phyloP scores from a whole-genome alignment of 768 basidiomycete genomes.

The Pluteus cervinus region DNA sequence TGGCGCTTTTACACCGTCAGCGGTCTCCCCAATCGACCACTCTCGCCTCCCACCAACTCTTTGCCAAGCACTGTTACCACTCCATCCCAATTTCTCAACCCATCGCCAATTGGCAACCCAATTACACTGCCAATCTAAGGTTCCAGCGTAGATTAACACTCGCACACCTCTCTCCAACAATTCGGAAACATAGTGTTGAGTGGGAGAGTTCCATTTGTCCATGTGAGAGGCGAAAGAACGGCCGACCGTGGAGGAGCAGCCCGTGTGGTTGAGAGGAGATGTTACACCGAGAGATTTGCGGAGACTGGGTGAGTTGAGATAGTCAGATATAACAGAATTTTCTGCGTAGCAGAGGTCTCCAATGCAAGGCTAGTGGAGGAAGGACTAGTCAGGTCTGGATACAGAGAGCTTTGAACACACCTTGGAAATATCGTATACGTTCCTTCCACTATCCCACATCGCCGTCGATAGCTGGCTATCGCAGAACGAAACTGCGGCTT shows the following conservation, averaged over 20 bases:
- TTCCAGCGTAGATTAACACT: conserved; percentile 69
- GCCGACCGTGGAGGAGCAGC: conserved; percentile 49
- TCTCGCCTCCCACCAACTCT: conserved; percentile 36
- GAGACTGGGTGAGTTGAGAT: conserved; percentile 50
- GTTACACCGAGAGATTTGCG: conserved; percentile 53
- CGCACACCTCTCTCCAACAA: conserved; percentile 75
- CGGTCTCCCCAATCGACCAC: no score
- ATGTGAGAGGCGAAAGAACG: conserved; percentile 45
- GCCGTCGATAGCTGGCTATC: conserved; percentile 41
- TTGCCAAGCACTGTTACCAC: conserved; percentile 52
- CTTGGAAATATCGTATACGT: conserved; percentile 58
- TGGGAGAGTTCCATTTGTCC: conserved; percentile 53
- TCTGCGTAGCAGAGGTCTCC: conserved; percentile 31
- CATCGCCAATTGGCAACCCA: conserved; percentile 74
- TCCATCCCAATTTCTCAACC: conserved; percentile 73
- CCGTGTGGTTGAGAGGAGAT: conserved; percentile 43
- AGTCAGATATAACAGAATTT: conserved; percentile 36
- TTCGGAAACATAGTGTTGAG: conserved; percentile 59
- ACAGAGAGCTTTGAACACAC: conserved; percentile 24
- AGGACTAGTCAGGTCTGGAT: neutral
- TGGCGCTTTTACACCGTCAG: no score
- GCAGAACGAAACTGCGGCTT: conserved; percentile 65
- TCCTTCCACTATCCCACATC: conserved; percentile 38
- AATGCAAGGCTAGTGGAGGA: conserved; percentile 28
- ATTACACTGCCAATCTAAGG: conserved; percentile 77